phyloP scores from a whole-genome alignment of 148 eudicot species.

The Cornus kousa region DNA sequence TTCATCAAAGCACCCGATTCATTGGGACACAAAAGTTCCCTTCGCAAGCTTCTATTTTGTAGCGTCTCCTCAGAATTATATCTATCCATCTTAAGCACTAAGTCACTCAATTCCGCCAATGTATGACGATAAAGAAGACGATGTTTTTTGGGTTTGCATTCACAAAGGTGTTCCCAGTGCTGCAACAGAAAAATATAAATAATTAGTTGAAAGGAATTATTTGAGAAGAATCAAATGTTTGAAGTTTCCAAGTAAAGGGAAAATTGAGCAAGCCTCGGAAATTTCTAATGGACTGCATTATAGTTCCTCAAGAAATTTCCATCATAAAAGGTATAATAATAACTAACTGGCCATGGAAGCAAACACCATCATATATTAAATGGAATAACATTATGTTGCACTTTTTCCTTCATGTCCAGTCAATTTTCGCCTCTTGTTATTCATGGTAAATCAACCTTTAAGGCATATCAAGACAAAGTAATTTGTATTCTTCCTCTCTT shows the following conservation, averaged over 20 bases:
- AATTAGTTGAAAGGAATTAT: neutral
- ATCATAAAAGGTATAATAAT: neutral
- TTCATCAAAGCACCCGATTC: slow-evolving; percentile 56
- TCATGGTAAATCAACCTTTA: neutral
- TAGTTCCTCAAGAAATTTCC: neutral
- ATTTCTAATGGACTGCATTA: neutral
- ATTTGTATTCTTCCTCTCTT: neutral
- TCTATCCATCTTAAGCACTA: slow-evolving; percentile 44
- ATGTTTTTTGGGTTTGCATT: slow-evolving; percentile 75
- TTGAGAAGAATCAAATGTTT: neutral
- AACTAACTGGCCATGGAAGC: neutral
- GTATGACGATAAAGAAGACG: slow-evolving; percentile 80
- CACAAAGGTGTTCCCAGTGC: slow-evolving; percentile 97
- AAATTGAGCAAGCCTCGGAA: neutral
- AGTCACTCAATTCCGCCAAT: slow-evolving; percentile 67
- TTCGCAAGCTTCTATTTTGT: slow-evolving; percentile 32
- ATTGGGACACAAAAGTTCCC: slow-evolving; percentile 32
- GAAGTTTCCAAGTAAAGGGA: neutral
- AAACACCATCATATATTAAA: slow-evolving; percentile 4
- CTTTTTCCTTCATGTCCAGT: neutral
- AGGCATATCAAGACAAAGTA: too few species aligned
- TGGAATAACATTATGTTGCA: neutral
- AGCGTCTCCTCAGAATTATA: slow-evolving; percentile 25
- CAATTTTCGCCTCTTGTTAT: neutral
- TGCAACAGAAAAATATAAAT: slow-evolving; percentile 37